phyloP scores from a whole-genome alignment of 148 eudicot genomes.

The Vaccinium vitisidaea region DNA sequence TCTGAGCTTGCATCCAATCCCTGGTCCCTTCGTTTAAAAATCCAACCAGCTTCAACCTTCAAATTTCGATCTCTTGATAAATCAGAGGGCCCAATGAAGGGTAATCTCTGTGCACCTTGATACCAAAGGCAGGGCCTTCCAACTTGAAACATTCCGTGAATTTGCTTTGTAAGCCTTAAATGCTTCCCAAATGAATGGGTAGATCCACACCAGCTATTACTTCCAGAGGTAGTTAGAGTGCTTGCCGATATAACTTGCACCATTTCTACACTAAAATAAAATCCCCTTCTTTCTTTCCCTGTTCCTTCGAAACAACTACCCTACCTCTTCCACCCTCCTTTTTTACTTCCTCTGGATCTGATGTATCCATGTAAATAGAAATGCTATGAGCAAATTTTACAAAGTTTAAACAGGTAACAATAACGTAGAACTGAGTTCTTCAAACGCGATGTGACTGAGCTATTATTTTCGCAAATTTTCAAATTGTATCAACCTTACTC shows the following conservation, averaged over 20 bases:
- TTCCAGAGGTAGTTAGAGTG: constrained; percentile 53
- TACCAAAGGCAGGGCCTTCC: constrained; percentile 35
- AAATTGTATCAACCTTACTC: neutral
- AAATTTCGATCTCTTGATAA: constrained; percentile 28
- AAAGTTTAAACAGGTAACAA: neutral
- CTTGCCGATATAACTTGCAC: constrained; percentile 50
- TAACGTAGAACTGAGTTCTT: neutral
- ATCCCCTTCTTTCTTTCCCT: neutral
- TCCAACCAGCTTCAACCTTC: constrained; percentile 77
- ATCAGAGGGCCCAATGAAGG: constrained; percentile 33
- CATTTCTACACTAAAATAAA: constrained; percentile 21
- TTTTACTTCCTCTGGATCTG: constrained; percentile 15
- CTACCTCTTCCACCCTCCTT: constrained; percentile 3
- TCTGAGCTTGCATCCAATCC: constrained; percentile 64
- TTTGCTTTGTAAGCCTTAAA: constrained; percentile 27
- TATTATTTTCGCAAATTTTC: neutral
- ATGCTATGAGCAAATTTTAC: neutral
- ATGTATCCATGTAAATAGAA: constrained; percentile 1
- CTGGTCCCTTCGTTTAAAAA: constrained; percentile 65
- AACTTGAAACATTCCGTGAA: constrained; percentile 30
- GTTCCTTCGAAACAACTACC: constrained; percentile 2
- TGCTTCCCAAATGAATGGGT: constrained; percentile 32
- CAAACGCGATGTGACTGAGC: neutral
- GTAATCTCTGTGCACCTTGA: constrained; percentile 30
- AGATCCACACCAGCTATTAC: constrained; percentile 47